Evolutionary conservation across 257 asterid species (phyloP).

Genomic region (Craterostigma plantagineum): DNA sequence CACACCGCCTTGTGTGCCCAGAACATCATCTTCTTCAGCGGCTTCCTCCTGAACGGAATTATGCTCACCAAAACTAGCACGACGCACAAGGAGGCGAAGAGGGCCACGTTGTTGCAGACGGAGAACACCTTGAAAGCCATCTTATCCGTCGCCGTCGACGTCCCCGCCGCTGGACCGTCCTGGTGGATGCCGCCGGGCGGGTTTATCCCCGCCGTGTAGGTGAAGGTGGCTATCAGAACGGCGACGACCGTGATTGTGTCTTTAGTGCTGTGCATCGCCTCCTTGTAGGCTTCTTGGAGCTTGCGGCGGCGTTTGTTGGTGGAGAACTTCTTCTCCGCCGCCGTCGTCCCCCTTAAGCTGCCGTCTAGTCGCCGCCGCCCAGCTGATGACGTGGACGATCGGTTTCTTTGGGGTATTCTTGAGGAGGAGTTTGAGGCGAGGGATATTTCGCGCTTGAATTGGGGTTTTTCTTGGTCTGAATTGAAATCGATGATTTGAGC

Average conservation of each 20-base stretch:
- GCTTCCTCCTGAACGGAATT: conserved; percentile 3
- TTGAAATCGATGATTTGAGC: too few species aligned
- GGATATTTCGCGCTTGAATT: too few species aligned
- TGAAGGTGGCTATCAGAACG: not conserved
- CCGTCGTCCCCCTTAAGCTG: too few species aligned
- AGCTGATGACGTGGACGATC: too few species aligned
- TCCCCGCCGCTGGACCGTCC: conserved; percentile 3
- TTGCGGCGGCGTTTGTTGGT: conserved; percentile 1
- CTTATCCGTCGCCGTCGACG: not conserved
- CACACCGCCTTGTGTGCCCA: conserved; percentile 6
- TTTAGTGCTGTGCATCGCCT: not conserved
- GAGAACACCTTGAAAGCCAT: conserved; percentile 3
- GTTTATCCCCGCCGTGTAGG: conserved; percentile 2
- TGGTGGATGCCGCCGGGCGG: conserved; percentile 4
- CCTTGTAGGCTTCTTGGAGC: not conserved
- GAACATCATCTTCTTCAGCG: conserved; percentile 3
- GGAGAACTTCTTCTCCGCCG: too few species aligned
- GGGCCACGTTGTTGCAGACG: conserved; percentile 2
- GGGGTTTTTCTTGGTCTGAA: too few species aligned
- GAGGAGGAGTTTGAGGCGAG: too few species aligned
- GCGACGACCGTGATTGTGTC: not conserved
- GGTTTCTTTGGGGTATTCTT: too few species aligned
- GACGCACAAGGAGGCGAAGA: conserved; percentile 1
- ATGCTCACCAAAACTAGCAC: not conserved
- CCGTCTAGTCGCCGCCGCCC: too few species aligned